phyloP scores from a whole-genome alignment of 805 yeast species.

The Barnettozyma pratensis region DNA sequence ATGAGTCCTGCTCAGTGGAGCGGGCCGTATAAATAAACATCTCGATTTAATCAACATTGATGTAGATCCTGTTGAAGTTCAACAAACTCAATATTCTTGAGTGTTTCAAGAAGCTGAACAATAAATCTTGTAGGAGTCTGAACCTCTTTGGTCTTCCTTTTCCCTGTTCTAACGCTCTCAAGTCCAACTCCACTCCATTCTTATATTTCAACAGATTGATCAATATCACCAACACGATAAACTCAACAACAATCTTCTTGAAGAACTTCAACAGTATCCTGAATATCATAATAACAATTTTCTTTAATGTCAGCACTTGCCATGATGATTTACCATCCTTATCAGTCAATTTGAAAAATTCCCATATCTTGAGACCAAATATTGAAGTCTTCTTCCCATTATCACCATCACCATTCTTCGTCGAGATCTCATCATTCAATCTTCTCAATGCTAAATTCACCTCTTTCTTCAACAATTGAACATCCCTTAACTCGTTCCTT shows the following conservation, averaged over 20 bases:
- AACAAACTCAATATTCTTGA: slow-evolving; percentile 10
- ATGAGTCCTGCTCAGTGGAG: not conserved
- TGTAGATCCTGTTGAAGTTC: slow-evolving; percentile 17
- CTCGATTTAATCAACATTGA: slow-evolving; percentile 15
- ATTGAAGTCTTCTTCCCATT: not conserved
- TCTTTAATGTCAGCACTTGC: slow-evolving; percentile 1
- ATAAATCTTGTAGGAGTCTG: slow-evolving; percentile 8
- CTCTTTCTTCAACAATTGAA: slow-evolving; percentile 21
- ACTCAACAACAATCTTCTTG: slow-evolving; percentile 17
- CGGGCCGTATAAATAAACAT: not conserved
- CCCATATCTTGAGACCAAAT: not conserved
- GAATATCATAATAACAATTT: slow-evolving; percentile 5
- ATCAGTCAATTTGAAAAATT: not conserved
- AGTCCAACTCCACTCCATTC: slow-evolving; percentile 17
- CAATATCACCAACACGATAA: slow-evolving; percentile 15
- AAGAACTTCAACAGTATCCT: slow-evolving; percentile 8
- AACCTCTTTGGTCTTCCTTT: not conserved
- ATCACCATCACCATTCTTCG: slow-evolving; percentile 7
- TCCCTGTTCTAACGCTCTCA: not conserved
- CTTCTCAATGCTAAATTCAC: slow-evolving; percentile 21
- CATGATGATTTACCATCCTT: slow-evolving; percentile 9
- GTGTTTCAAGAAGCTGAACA: slow-evolving; percentile 15
- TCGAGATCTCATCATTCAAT: slow-evolving; percentile 21
- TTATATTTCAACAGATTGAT: slow-evolving; percentile 19
- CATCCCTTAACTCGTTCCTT: slow-evolving; percentile 18